phyloP scores from a whole-genome alignment of 2,329 filamentous ascomycete species.

The Fusarium verticillioides region DNA sequence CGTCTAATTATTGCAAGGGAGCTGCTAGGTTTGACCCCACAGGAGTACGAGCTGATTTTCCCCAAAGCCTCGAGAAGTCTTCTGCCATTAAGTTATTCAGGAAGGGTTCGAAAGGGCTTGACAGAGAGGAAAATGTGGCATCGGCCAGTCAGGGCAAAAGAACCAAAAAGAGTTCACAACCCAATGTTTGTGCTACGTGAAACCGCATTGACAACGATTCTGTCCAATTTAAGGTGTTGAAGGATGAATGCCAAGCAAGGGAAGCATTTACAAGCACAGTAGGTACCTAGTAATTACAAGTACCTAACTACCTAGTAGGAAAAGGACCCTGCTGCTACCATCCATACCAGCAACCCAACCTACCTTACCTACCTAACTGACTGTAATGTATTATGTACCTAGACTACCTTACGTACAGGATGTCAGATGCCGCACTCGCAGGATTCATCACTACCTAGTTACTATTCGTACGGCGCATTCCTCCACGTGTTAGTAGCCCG shows the following conservation, averaged over 20 bases:
- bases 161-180: neutral
- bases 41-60: constrained; percentile 18
- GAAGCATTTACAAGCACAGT: constrained; percentile 12
- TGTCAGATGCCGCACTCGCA: constrained; percentile 15
- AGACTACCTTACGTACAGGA: neutral
- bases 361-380: neutral
- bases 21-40: constrained; percentile 25
- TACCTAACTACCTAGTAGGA: neutral
- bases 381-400: neutral
- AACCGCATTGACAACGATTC: neutral
- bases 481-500: constrained; percentile 30
- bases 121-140: neutral
- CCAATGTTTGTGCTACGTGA: neutral
- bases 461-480: constrained; percentile 26
- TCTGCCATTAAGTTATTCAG: neutral
- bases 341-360: neutral
- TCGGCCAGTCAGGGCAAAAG: neutral
- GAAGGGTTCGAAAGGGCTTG: neutral
- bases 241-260: constrained; percentile 35
- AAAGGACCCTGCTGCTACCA: constrained; percentile 20
- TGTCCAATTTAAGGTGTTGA: neutral
- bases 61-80: neutral
- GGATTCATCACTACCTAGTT: neutral
- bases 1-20: constrained; percentile 29
- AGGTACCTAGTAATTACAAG: neutral